phyloP scores from a whole-genome alignment of 805 yeast species.

The Lipomyces sp. region DNA sequence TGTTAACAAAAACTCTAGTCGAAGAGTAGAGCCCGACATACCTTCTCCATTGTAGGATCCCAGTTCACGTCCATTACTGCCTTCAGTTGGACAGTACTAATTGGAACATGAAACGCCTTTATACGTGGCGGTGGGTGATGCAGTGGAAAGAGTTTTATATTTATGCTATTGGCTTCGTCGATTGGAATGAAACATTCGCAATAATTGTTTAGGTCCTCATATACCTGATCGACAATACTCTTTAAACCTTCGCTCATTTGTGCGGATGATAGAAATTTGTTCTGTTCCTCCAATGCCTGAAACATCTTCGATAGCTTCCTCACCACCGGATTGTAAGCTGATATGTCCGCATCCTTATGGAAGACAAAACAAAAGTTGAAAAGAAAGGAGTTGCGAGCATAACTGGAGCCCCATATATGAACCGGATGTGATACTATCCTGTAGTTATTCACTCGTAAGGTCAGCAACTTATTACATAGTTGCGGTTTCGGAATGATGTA shows the following conservation, averaged over 20 bases:
- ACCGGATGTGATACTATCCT: conserved; percentile 89
- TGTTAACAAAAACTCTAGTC: neutral
- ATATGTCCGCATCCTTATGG: conserved; percentile 75
- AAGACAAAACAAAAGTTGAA: conserved; percentile 94
- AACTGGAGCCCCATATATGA: conserved; percentile 69
- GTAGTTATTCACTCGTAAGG: conserved; percentile 70
- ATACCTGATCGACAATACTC: conserved; percentile 84
- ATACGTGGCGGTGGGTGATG: conserved; percentile 78
- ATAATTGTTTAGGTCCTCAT: conserved; percentile 90
- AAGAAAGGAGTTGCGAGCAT: conserved; percentile 88
- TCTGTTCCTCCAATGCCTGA: conserved; percentile 84
- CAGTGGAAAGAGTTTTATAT: conserved; percentile 92
- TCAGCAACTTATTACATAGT: conserved; percentile 78
- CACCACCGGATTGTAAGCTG: conserved; percentile 85
- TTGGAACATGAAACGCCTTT: conserved; percentile 84
- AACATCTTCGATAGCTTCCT: conserved; percentile 86
- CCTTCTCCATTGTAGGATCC: conserved; percentile 93
- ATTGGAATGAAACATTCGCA: conserved; percentile 95
- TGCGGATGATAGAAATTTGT: conserved; percentile 67
- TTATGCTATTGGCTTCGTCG: conserved; percentile 85
- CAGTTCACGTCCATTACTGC: conserved; percentile 84
- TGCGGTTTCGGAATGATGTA: conserved; percentile 93
- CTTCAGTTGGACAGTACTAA: conserved; percentile 77
- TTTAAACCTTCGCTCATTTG: conserved; percentile 61
- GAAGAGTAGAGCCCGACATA: neutral